Evolutionary conservation across 345 rosid species (phyloP), one percentile per base, ranked within the genome.

Genomic region (Brassica rapa): DNA sequence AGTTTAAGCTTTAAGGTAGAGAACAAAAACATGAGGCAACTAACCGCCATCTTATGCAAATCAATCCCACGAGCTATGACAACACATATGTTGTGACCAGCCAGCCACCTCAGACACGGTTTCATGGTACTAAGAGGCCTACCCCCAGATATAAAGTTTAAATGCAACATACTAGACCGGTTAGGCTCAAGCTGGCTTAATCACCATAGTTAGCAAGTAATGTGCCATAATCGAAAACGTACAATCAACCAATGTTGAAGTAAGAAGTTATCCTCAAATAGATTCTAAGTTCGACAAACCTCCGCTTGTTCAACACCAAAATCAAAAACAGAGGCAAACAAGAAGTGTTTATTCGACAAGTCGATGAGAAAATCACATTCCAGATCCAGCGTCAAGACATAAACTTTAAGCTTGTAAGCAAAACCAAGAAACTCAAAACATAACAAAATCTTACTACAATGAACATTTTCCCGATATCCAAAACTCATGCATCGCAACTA

Each of bases 281-380:
- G 2, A 39, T 39, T 29, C 46, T 27, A 57, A 10, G 43, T 46
- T 35, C 51, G 8, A 73, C 32, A 29, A 21, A 49, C 3, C 4
- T 62, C 30, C n/a, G 29, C 3, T 11, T 19, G 7, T 53, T 65
- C 19, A 65, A 27, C 14, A 35, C 15, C 29, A 74, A 19, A 51
- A 21, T 51, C 24, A 63, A 73, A 41, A n/a, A 41, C 27, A 19
- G 32, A 39, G 59, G 72, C 78, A 75, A 66, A 56, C 32, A 24
- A 46, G 3, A 56, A 29, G 1, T 56, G 71, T 39, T 37, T 5
- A 37, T 32, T 66, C 10, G 5, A 56, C 43, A 66, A 15, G 6
- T 37, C 35, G 57, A 56, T 7, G 33, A n/a, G n/a, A 75, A 63
- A 25, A 39, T 12, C 73, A n/a, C 60, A 66, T 7, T 30, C 15